A percentile compares a stretch with the other conserved stretches of the same genome.
Evolutionary conservation across 345 rosid genomes (phyloP).

Genomic region (Laguncularia racemosa): DNA sequence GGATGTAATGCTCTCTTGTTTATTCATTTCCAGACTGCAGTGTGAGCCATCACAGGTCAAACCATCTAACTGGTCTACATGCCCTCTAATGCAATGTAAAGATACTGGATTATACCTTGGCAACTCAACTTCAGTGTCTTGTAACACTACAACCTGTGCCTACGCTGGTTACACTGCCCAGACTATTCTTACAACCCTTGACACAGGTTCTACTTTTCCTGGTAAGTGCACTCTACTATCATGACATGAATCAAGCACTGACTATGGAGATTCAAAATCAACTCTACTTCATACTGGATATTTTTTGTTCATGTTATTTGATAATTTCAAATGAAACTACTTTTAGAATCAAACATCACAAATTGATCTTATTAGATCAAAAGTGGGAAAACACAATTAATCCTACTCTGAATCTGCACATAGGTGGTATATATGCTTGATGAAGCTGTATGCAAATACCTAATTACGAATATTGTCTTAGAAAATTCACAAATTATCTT

Average conservation of each 20-base stretch:
- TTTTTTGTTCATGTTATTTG: no score
- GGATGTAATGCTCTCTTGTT: constrained; percentile 2
- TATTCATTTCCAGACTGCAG: constrained; percentile 41
- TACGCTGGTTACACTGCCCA: constrained; percentile 56
- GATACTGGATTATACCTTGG: constrained; percentile 35
- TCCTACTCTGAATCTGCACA: no score
- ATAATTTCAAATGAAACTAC: no score
- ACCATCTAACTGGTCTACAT: constrained; percentile 32
- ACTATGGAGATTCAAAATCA: no score
- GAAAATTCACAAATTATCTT: no score
- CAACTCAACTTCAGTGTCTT: constrained; percentile 27
- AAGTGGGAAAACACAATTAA: no score
- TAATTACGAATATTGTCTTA: no score
- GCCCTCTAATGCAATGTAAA: constrained; percentile 52
- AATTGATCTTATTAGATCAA: no score
- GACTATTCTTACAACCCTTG: constrained; percentile 33
- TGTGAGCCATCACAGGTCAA: constrained; percentile 47
- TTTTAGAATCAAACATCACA: no score
- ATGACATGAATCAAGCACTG: background rate
- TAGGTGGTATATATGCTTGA: no score
- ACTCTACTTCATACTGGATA: background rate
- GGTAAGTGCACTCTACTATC: constrained; percentile 15
- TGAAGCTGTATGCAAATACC: no score
- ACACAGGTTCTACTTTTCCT: constrained; percentile 31
- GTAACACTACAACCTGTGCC: constrained; percentile 44